Base-by-base conservation (phyloP, 441 rosid species). In the Adansonia gregorii region DNA sequence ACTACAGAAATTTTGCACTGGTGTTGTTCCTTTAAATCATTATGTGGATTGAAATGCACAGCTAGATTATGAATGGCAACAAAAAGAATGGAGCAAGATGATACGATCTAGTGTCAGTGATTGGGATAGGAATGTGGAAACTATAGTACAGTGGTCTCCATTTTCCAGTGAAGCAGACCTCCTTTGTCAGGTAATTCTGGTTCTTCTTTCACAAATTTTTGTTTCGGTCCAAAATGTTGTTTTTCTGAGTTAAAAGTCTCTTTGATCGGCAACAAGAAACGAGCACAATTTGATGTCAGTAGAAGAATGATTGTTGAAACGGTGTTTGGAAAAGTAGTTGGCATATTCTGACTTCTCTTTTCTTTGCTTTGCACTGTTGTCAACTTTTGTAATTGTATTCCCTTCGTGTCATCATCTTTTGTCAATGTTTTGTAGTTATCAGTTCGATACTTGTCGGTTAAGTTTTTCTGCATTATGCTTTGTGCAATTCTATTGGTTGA, bases 131-230 rank as follows among this genome's bases (percentile, higher is more conserved):
- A 96, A 90, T 81, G 79, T 86, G 52, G 94, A 94, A 77, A 91
- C 98, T 1, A 78, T 94, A 46, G 80, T 84, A 70, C 89, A 87
- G 15, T 95, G 99, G 99, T 92, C 97, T 65, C 98, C 98, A 4
- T 94, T 86, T 77, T 81, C 91, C 19, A 82, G 84, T 78, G 94
- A 94, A 87, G 85, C 77, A 2, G 99, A 95, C 65, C 91, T 95
- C 74, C 92, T 90, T 59, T 80, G 79, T 41, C 97, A 95, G 98
- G 99, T 96, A 82, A 80, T 78, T 79, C 58, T 52, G 67, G 6
- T 24, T 17, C 41, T 17, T 11, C 14, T 31, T 4, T 60, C 74
- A 17, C 11, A 24, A 17, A 5, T 46, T 17, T n/a, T 27, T 39
- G 17, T 20, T 56, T 31, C 5, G 6, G 67, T 73, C 49, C 49